These are phyloP conservation scores for Strobilomyces echinocephalus DNA, from an alignment of 768 basidiomycete genomes.

Conservation along the genomic window DNA sequence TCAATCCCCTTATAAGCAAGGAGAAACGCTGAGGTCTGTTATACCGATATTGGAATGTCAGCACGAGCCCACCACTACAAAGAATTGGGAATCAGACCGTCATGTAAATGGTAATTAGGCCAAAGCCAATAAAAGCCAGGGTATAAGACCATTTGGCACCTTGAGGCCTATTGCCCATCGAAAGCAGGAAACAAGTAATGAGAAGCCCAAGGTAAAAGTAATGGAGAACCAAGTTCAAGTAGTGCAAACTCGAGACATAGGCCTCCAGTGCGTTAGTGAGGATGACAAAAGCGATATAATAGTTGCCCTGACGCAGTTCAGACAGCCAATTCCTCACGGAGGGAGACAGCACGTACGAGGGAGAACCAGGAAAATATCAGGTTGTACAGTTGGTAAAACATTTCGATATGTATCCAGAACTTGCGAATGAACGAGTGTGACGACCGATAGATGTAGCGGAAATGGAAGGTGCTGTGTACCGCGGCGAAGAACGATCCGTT, in stretches of 20 bases:
- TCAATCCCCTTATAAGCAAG: slow-evolving; percentile 80
- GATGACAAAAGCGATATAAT: slow-evolving; percentile 83
- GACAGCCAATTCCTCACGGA: neutral
- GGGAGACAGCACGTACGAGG: slow-evolving; percentile 43
- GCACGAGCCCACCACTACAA: neutral
- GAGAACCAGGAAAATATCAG: slow-evolving; percentile 91
- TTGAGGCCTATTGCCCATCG: slow-evolving; percentile 88
- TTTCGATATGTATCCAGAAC: slow-evolving; percentile 92
- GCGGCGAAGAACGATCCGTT: slow-evolving; percentile 99
- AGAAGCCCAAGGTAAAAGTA: slow-evolving; percentile 88
- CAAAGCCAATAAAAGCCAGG: slow-evolving; percentile 81
- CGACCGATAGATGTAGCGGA: slow-evolving; percentile 92
- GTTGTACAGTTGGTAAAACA: slow-evolving; percentile 87
- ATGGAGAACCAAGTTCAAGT: slow-evolving; percentile 72
- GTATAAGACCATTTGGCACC: slow-evolving; percentile 88
- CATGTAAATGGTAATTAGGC: slow-evolving; percentile 93
- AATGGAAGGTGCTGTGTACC: slow-evolving; percentile 87
- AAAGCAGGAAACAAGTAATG: slow-evolving; percentile 80
- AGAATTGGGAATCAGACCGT: slow-evolving; percentile 48
- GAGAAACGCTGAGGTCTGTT: slow-evolving; percentile 69
- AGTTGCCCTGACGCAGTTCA: slow-evolving; percentile 60
- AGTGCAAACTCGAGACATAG: slow-evolving; percentile 54
- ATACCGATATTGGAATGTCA: neutral
- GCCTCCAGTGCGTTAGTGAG: slow-evolving; percentile 69
- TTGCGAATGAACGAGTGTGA: slow-evolving; percentile 80